A percentile compares a stretch with the other conserved stretches of the same genome.
Evolutionary conservation across 345 rosid species (phyloP).

Genomic region (Citrus inodora): DNA sequence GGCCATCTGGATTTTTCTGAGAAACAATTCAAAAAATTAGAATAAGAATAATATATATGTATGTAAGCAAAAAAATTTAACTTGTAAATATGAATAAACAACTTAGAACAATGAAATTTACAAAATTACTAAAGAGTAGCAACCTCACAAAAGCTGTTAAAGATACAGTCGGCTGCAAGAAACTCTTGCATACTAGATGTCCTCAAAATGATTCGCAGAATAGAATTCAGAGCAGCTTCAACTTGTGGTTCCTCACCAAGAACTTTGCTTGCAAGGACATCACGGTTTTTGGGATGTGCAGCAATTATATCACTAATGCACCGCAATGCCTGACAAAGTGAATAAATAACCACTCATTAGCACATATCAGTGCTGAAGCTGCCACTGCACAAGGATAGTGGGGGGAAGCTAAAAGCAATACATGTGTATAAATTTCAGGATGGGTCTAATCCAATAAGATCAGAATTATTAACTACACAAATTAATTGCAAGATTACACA

Average conservation of each 20-base stretch:
- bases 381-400: background rate
- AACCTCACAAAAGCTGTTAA: conserved; percentile 92
- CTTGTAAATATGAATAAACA: background rate
- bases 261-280: conserved; percentile 80
- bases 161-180: conserved; percentile 84
- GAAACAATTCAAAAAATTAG: conserved; percentile 7
- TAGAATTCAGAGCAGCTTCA: conserved; percentile 91
- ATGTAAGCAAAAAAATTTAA: background rate
- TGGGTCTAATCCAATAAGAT: background rate
- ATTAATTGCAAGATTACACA: background rate
- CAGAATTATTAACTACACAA: background rate
- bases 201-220: conserved; percentile 82
- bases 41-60: conserved; percentile 6
- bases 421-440: background rate
- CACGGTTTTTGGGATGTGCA: conserved; percentile 75
- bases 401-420: background rate
- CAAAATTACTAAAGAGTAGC: conserved; percentile 18
- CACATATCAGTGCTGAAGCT: background rate
- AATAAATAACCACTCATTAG: conserved; percentile 9
- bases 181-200: conserved; percentile 89
- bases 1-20: conserved; percentile 85
- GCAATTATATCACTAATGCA: conserved; percentile 79
- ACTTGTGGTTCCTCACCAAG: conserved; percentile 89
- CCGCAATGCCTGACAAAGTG: conserved; percentile 60
- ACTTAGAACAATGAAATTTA: background rate